Percentiles rank a stretch among this genome's conserved stretches.
phyloP scores from a whole-genome alignment of 108 stramenopile genomes.

The Skeletonema tropicum region DNA sequence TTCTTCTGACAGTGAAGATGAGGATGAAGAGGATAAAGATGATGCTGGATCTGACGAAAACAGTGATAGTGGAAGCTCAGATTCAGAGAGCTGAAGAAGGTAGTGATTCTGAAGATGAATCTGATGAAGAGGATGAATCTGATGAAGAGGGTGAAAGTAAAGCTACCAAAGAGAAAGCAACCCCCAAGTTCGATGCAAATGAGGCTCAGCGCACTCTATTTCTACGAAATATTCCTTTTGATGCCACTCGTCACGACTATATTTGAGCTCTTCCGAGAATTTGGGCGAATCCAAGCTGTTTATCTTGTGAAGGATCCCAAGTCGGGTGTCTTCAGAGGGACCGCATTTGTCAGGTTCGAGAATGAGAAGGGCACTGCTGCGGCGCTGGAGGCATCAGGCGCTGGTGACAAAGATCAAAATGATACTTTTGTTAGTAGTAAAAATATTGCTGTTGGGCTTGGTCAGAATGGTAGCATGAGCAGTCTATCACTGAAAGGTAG shows the following conservation, averaged over 20 bases:
- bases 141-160: conserved; percentile 37
- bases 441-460: conserved; percentile 40
- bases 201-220: conserved; percentile 80
- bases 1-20: conserved; percentile 15
- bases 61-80: conserved; percentile 22
- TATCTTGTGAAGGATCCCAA: conserved; percentile 89
- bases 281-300: conserved; percentile 84
- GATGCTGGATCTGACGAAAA: conserved; percentile 29
- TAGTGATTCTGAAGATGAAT: conserved; percentile 35
- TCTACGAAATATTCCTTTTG: conserved; percentile 96
- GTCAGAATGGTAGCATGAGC: conserved; percentile 22
- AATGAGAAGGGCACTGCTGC: conserved; percentile 16
- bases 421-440: conserved; percentile 36
- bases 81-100: conserved; percentile 18
- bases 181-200: conserved; percentile 26
- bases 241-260: conserved; percentile 88
- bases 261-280: conserved; percentile 77
- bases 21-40: conserved; percentile 41
- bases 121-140: conserved; percentile 49
- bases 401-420: conserved; percentile 1
- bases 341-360: conserved; percentile 90
- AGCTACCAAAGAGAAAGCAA: conserved; percentile 37
- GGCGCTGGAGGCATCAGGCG: conserved; percentile 43
- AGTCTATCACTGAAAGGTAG: conserved; percentile 66
- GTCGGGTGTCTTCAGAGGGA: conserved; percentile 80